Evolutionary conservation across 2,329 filamentous ascomycete genomes (phyloP).

Genomic region (Mariannaea elegans): DNA sequence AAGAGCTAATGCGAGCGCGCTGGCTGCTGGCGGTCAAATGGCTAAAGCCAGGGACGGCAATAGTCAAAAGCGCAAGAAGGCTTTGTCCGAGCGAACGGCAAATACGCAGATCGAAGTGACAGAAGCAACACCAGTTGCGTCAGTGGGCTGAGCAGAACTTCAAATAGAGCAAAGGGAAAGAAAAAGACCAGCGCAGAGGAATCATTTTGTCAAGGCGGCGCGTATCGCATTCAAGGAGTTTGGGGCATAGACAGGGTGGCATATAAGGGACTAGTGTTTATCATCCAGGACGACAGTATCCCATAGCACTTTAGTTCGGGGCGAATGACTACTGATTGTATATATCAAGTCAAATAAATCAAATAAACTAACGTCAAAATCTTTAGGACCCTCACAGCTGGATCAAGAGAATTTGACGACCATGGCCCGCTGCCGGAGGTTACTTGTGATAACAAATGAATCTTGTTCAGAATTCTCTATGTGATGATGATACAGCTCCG

Average conservation of each 20-base stretch:
- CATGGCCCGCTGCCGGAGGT: neutral
- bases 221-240: constrained; percentile 35
- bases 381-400: neutral
- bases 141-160: constrained; percentile 17
- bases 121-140: constrained; percentile 37
- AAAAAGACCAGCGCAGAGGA: constrained; percentile 1
- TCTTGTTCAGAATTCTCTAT: constrained; percentile 45
- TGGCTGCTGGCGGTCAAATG: constrained; percentile 59
- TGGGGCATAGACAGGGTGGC: constrained; percentile 7
- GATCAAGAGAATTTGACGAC: neutral
- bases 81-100: constrained; percentile 47
- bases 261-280: constrained; percentile 1
- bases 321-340: neutral
- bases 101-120: constrained; percentile 28
- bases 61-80: constrained; percentile 45
- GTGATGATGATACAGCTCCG: constrained; percentile 48
- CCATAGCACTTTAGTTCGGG: constrained; percentile 12
- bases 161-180: neutral
- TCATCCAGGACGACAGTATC: constrained; percentile 1
- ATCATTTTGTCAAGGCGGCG: constrained; percentile 15
- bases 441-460: constrained; percentile 44
- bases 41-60: constrained; percentile 48
- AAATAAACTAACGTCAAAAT: neutral
- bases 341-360: neutral
- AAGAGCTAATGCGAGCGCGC: constrained; percentile 49